These are phyloP conservation scores for Leucaena leucocephala DNA, from an alignment of 306 rosid genomes.

Conservation along the genomic window DNA sequence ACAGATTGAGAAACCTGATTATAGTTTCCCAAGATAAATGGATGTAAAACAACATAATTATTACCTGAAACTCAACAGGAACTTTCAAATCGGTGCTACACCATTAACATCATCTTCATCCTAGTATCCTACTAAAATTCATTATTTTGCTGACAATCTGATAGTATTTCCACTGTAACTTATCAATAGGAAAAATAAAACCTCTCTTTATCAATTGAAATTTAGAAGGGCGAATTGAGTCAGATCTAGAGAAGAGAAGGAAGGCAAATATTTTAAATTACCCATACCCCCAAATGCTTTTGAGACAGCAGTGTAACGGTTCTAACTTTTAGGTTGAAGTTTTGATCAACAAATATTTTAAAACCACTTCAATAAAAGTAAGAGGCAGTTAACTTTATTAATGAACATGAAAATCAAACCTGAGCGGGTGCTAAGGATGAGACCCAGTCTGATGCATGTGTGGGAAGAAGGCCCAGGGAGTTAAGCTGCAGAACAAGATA, in stretches of 20 bases:
- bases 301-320: conserved; percentile 5
- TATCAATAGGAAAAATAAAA: conserved; percentile 11
- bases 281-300: not conserved
- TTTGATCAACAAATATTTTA: not conserved
- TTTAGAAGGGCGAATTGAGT: conserved; percentile 27
- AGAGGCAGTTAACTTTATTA: conserved; percentile 5
- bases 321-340: conserved; percentile 14
- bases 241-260: not conserved
- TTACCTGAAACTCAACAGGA: not conserved
- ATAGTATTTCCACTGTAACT: not conserved
- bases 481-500: conserved; percentile 67
- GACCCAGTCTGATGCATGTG: conserved; percentile 98
- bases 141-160: conserved; percentile 1
- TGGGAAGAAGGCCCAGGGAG: conserved; percentile 93
- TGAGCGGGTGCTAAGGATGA: conserved; percentile 90
- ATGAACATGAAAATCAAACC: conserved; percentile 50
- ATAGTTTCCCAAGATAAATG: conserved; percentile 1
- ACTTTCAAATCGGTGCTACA: not conserved
- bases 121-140: not conserved
- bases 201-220: not conserved
- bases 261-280: too few relatives aligned
- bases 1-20: not conserved
- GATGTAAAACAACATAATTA: not conserved
- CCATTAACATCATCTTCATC: conserved; percentile 1
- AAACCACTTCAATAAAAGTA: conserved; percentile 8